Conservation (phyloP, 2,329 filamentous ascomycete species). For the Emmonsiellopsis sp. region DNA sequence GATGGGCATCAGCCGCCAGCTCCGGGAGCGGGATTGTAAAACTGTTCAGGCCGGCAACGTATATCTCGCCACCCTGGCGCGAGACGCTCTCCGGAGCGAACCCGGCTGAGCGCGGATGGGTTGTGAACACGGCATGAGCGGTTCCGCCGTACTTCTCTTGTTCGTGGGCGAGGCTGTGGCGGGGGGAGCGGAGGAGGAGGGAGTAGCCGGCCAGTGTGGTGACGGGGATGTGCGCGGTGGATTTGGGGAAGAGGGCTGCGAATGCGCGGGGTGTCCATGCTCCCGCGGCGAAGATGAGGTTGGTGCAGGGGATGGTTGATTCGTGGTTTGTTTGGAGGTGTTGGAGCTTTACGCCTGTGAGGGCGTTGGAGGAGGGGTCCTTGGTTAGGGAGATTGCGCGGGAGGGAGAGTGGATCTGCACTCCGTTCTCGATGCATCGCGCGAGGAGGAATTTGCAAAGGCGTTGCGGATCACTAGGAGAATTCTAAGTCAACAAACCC, state of each 20-base stretch:
- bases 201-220: slow-evolving; percentile 61
- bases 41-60: slow-evolving; percentile 63
- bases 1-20: slow-evolving; percentile 32
- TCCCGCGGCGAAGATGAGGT: slow-evolving; percentile 58
- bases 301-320: slow-evolving; percentile 47
- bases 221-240: slow-evolving; percentile 47
- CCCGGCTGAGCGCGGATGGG: slow-evolving; percentile 38
- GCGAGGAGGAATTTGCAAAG: slow-evolving; percentile 58
- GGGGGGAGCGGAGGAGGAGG: slow-evolving; percentile 54
- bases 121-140: slow-evolving; percentile 62
- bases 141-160: slow-evolving; percentile 29
- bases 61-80: slow-evolving; percentile 57
- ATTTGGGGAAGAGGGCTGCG: slow-evolving; percentile 50
- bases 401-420: slow-evolving; percentile 57
- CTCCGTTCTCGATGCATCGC: slow-evolving; percentile 49
- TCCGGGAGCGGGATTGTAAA: slow-evolving; percentile 50
- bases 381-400: slow-evolving; percentile 43
- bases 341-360: slow-evolving; percentile 45
- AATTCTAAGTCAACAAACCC: background rate
- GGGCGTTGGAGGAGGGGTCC: slow-evolving; percentile 37
- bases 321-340: slow-evolving; percentile 24
- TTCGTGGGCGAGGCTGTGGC: slow-evolving; percentile 26
- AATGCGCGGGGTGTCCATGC: slow-evolving; percentile 64
- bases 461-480: slow-evolving; percentile 51
- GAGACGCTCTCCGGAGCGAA: slow-evolving; percentile 66